Evolutionary conservation across 2,329 filamentous ascomycete genomes (phyloP).

Genomic region (Macrophomina phaseolina): DNA sequence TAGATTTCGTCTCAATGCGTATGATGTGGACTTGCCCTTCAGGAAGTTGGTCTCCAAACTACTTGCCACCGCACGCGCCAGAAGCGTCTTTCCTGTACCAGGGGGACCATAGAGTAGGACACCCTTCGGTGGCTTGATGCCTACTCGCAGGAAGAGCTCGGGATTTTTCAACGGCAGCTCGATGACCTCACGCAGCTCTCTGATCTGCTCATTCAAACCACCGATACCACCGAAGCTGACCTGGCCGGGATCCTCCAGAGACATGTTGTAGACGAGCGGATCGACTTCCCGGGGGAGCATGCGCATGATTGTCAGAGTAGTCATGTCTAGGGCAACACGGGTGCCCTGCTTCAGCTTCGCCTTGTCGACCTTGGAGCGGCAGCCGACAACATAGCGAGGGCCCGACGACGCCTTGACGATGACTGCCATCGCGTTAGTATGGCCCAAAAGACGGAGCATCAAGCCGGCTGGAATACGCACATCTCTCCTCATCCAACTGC

Average conservation of each 20-base stretch:
- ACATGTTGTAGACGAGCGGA: constrained; percentile 99
- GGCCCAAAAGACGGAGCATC: not conserved
- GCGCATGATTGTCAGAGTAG: constrained; percentile 98
- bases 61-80: constrained; percentile 93
- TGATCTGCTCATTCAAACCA: constrained; percentile 96
- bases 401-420: constrained; percentile 98
- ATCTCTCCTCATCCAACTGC: constrained; percentile 98
- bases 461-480: constrained; percentile 61
- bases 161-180: constrained; percentile 98
- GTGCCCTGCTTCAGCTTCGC: constrained; percentile 97
- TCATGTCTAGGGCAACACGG: constrained; percentile 97
- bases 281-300: constrained; percentile 99
- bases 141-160: constrained; percentile 93
- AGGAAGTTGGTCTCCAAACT: constrained; percentile 98
- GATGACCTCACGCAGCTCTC: constrained; percentile 96
- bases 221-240: constrained; percentile 98
- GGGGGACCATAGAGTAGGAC: constrained; percentile 95
- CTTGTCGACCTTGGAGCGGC: constrained; percentile 98
- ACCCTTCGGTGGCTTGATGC: constrained; percentile 98
- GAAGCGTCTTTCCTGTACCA: constrained; percentile 93
- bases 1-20: constrained; percentile 29
- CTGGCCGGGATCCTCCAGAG: constrained; percentile 94
- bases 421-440: constrained; percentile 62
- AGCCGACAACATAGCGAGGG: constrained; percentile 96
- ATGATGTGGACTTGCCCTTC: constrained; percentile 69